Conservation (phyloP, 1,284 basidiomycete species). For the Apiotrichum laibachii region DNA sequence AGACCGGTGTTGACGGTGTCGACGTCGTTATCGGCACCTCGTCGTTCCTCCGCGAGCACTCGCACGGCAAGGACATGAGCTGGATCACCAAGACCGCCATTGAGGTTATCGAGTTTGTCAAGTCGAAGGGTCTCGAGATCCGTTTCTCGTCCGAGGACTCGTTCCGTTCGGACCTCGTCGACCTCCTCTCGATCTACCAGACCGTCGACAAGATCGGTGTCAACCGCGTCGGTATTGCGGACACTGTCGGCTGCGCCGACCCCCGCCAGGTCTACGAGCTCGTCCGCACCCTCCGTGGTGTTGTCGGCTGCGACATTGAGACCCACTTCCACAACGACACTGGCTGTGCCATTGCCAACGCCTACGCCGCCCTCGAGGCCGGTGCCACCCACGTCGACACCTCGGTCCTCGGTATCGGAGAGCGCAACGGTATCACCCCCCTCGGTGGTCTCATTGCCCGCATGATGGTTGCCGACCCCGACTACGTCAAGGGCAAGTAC, state of each 20-base stretch:
- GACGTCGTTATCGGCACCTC: conserved; percentile 99
- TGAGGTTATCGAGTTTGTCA: conserved; percentile 99
- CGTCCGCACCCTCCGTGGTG: conserved; percentile 90
- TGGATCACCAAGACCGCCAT: conserved; percentile 97
- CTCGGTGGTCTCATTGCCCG: conserved; percentile 96
- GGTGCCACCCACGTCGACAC: conserved; percentile 99
- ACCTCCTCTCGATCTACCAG: conserved; percentile 97
- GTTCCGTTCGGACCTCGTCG: conserved; percentile 99
- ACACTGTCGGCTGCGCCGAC: conserved; percentile 99
- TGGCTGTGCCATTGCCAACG: conserved; percentile 89
- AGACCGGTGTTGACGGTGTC: conserved; percentile 98
- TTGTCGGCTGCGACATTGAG: conserved; percentile 96
- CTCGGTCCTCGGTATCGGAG: conserved; percentile 89
- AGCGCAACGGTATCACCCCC: conserved; percentile 98
- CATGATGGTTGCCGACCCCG: conserved; percentile 85
- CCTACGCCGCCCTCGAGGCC: conserved; percentile 96
- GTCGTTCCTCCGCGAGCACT: conserved; percentile 98
- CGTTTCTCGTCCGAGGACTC: conserved; percentile 99
- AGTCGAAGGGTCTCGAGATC: conserved; percentile 99
- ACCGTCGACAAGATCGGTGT: conserved; percentile 99
- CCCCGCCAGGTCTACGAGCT: conserved; percentile 98
- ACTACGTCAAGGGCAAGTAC: conserved; percentile 99
- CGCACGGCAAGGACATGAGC: conserved; percentile 99
- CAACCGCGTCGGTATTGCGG: conserved; percentile 97
- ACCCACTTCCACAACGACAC: conserved; percentile 99